Base-by-base conservation (phyloP, 2,329 filamentous ascomycete species). In the Apiospora hydei region DNA sequence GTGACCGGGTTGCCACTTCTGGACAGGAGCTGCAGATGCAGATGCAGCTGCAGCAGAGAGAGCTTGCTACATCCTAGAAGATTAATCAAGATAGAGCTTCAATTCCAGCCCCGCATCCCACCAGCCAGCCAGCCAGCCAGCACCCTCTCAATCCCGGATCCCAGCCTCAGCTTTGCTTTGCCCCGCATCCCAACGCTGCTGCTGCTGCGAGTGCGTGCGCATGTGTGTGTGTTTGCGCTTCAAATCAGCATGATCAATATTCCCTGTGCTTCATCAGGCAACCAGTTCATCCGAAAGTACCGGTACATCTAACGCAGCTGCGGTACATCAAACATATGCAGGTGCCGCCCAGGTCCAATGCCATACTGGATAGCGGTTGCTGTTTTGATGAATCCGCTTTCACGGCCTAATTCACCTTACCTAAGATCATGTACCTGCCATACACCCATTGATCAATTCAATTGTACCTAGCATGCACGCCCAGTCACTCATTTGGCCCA, bases 281-380 rank as follows among this genome's bases (percentile, higher is more conserved):
- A 64, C 21, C 30, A 64, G 57, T 64, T 41, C 34, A 41, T 64
- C 57, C 34, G n/a, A n/a, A 64, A n/a, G 57, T 64, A 64, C 57
- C 21, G 57, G 34, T 64, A 64, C 57, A 4, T 64, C 26, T 2
- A 61, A 18, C 4, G 26, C 26, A 18, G 14, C 26, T 57, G 5
- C 14, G 51, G 51, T 57, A 57, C 51, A 57, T 57, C n/a, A 4
- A 4, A 30, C 14, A 14, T 30, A 47, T 44, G 3, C 44, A 7
- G 18, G 14, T 21, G 14, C 14, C 16, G 18, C 18, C 18, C 7
- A 3, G 46, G 6, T 7, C 6, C 8, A 47, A n/a, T n/a, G 18
- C 18, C 46, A n/a, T n/a, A 26, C 24, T 53, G 24, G 24, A 30
- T 16, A 21, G 21, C 7, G 21, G 53, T 16, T 34, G 26, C 16